A percentile compares a stretch with the other conserved stretches of the same genome.
Evolutionary conservation across 2,329 filamentous ascomycete genomes (phyloP).

Genomic region (Monilinia fructicola): DNA sequence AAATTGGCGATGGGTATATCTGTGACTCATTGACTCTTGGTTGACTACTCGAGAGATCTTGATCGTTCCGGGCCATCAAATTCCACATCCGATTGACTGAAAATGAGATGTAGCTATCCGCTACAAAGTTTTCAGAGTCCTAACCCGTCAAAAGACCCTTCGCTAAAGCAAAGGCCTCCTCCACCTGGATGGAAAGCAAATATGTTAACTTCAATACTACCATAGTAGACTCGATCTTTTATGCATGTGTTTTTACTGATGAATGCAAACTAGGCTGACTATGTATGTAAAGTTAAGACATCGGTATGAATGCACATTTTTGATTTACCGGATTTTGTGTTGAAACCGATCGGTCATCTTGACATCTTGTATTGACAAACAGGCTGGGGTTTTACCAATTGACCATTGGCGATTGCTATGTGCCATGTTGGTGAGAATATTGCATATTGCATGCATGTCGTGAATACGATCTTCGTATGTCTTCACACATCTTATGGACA

Average conservation of each 20-base stretch:
- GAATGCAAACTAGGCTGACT: neutral
- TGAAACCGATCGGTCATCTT: neutral
- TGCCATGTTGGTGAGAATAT: neutral
- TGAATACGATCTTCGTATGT: too few relatives aligned
- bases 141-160: neutral
- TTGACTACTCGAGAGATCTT: neutral
- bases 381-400: neutral
- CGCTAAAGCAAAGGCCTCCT: neutral
- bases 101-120: neutral
- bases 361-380: neutral
- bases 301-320: neutral
- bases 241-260: neutral
- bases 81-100: neutral
- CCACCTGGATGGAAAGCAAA: neutral
- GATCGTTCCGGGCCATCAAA: neutral
- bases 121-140: neutral
- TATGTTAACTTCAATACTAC: neutral
- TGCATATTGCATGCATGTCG: neutral
- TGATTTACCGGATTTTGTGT: neutral
- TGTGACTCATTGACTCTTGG: neutral
- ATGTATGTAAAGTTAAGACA: neutral
- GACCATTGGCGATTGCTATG: too few relatives aligned
- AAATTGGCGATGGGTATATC: neutral
- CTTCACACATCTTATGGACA: neutral
- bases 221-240: neutral